These are phyloP conservation scores for Phoma sp. DNA, from an alignment of 2,329 filamentous ascomycete genomes.

Conservation along the genomic window DNA sequence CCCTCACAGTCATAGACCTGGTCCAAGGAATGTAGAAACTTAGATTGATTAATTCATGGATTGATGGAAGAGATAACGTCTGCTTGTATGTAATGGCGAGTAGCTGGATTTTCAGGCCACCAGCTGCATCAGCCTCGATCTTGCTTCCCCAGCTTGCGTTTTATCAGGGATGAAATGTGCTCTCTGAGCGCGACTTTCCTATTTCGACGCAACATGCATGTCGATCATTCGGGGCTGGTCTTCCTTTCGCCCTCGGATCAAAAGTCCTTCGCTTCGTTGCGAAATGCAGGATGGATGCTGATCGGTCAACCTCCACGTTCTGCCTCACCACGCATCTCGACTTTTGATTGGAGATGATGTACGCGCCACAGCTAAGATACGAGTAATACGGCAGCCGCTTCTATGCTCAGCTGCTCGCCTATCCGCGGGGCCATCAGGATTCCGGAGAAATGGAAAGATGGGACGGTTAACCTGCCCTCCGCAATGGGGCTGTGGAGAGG, in stretches of 20 bases:
- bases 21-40: neutral
- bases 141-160: neutral
- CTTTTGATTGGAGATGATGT: too few species aligned
- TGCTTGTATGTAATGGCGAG: neutral
- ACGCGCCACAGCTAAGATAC: neutral
- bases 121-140: neutral
- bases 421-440: slow-evolving; percentile 4
- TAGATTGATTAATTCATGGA: neutral
- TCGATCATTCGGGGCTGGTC: slow-evolving; percentile 12
- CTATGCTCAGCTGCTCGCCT: slow-evolving; percentile 8
- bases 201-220: slow-evolving; percentile 5
- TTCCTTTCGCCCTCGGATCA: slow-evolving; percentile 13
- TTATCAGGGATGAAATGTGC: neutral
- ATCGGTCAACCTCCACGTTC: slow-evolving; percentile 2
- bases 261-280: neutral
- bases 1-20: neutral
- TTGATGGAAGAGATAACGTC: neutral
- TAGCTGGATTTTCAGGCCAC: slow-evolving; percentile 3
- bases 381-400: neutral
- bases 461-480: slow-evolving; percentile 17
- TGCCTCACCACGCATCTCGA: neutral
- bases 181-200: slow-evolving; percentile 7
- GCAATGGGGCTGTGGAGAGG: slow-evolving; percentile 16
- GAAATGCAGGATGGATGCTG: slow-evolving; percentile 6
- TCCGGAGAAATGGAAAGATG: slow-evolving; percentile 5